phyloP scores from a whole-genome alignment of 2,329 filamentous ascomycete genomes.

The Xylariaceae sp. region DNA sequence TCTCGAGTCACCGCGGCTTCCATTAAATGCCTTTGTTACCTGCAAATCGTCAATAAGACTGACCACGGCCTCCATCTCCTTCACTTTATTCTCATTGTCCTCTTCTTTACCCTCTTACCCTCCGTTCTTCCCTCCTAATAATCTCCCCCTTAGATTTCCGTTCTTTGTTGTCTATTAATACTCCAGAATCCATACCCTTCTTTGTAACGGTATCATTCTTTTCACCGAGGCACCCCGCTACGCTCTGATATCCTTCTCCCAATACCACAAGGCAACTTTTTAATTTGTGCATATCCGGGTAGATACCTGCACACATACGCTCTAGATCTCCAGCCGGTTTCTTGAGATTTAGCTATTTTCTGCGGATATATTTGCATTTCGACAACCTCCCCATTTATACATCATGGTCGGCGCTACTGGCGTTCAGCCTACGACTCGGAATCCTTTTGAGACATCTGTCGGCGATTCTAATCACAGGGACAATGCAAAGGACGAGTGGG shows the following conservation, averaged over 20 bases:
- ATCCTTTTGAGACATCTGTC: constrained; percentile 21
- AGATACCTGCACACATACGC: neutral
- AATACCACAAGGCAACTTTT: neutral
- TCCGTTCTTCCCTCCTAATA: constrained; percentile 8
- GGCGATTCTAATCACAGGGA: constrained; percentile 18
- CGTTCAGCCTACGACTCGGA: constrained; percentile 20
- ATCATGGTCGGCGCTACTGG: constrained; percentile 26
- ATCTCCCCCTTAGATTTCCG: neutral
- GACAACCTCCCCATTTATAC: constrained; percentile 6
- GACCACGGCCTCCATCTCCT: constrained; percentile 13
- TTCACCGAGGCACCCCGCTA: constrained; percentile 5
- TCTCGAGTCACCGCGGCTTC: neutral
- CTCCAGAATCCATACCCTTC: constrained; percentile 1
- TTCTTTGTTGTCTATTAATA: constrained; percentile 10
- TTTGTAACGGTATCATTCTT: constrained; percentile 15
- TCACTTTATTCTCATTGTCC: constrained; percentile 15
- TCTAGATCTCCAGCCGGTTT: constrained; percentile 29
- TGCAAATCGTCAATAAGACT: constrained; percentile 12
- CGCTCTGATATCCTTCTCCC: neutral
- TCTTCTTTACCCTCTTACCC: constrained; percentile 10
- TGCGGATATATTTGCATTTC: constrained; percentile 13
- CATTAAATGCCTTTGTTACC: neutral
- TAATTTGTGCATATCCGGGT: no score
- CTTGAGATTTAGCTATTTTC: constrained; percentile 25
- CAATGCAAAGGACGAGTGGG: constrained; percentile 31